A percentile compares a stretch with the other conserved stretches of the same genome.
Conservation (phyloP, 1,284 basidiomycete species). For the Pulveroboletus sp. region DNA sequence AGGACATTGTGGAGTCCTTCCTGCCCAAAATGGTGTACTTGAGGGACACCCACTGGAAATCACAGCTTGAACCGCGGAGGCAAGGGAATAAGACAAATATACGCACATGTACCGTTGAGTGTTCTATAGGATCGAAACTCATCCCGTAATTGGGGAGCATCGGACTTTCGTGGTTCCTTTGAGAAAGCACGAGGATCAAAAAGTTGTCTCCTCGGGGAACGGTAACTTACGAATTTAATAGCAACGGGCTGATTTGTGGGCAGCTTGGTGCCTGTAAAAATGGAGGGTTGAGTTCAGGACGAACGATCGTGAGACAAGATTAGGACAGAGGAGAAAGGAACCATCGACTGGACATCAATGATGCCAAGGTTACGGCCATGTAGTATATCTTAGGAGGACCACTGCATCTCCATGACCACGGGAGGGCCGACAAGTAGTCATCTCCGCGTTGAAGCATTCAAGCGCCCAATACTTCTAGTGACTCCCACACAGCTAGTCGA, state of each 20-base stretch:
- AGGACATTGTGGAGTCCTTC: constrained; percentile 97
- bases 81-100: constrained; percentile 4
- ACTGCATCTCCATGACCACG: constrained; percentile 7
- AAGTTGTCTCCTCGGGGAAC: constrained; percentile 12
- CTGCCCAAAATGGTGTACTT: constrained; percentile 98
- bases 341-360: constrained; percentile 10
- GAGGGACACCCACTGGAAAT: constrained; percentile 83
- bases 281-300: constrained; percentile 18
- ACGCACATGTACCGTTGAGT: constrained; percentile 87
- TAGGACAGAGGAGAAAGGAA: background rate
- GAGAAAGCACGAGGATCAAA: constrained; percentile 19
- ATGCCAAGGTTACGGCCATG: constrained; percentile 1
- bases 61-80: constrained; percentile 17
- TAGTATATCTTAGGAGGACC: constrained; percentile 6
- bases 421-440: constrained; percentile 2
- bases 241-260: constrained; percentile 90
- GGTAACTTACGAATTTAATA: constrained; percentile 88
- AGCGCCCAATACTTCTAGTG: constrained; percentile 19
- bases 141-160: constrained; percentile 96
- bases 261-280: constrained; percentile 75
- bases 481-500: too few species aligned
- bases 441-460: constrained; percentile 4
- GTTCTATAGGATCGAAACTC: constrained; percentile 98
- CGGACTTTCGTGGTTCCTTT: constrained; percentile 97
- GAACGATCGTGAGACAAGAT: constrained; percentile 5